Conservation (phyloP, 106 monocot genomes). For the Cymbidium sinense region DNA sequence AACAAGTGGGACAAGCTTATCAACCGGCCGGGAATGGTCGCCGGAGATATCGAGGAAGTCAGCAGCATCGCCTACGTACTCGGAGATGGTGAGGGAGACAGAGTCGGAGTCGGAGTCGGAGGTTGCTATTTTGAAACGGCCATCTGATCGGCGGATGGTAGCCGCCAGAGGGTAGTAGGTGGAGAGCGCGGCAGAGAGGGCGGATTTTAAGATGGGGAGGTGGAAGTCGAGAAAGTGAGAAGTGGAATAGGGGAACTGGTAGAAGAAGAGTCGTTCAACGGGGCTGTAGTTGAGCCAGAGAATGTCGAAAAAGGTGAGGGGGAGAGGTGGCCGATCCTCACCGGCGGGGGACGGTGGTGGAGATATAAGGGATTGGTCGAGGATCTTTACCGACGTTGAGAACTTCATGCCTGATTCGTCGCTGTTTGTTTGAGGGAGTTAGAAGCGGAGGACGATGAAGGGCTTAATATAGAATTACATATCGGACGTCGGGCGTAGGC, state of each 20-base stretch:
- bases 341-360: neutral
- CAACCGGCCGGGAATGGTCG: neutral
- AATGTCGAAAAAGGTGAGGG: constrained; percentile 12
- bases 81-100: constrained; percentile 18
- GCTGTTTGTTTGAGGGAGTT: neutral
- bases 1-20: neutral
- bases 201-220: constrained; percentile 7
- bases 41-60: constrained; percentile 10
- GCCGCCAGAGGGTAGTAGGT: constrained; percentile 14
- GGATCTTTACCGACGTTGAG: neutral
- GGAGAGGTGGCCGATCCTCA: constrained; percentile 1
- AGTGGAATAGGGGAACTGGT: constrained; percentile 4
- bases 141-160: neutral
- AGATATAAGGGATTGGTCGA: constrained; percentile 8
- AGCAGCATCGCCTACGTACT: neutral
- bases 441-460: too few relatives aligned
- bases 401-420: neutral
- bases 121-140: constrained; percentile 19
- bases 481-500: too few relatives aligned
- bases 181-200: constrained; percentile 6
- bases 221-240: constrained; percentile 6
- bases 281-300: neutral
- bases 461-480: too few relatives aligned
- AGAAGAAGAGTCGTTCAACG: constrained; percentile 19
- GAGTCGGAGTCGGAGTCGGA: constrained; percentile 11